Evolutionary conservation across 2,329 filamentous ascomycete genomes (phyloP).

Genomic region (Fusarium cyanostomum): DNA sequence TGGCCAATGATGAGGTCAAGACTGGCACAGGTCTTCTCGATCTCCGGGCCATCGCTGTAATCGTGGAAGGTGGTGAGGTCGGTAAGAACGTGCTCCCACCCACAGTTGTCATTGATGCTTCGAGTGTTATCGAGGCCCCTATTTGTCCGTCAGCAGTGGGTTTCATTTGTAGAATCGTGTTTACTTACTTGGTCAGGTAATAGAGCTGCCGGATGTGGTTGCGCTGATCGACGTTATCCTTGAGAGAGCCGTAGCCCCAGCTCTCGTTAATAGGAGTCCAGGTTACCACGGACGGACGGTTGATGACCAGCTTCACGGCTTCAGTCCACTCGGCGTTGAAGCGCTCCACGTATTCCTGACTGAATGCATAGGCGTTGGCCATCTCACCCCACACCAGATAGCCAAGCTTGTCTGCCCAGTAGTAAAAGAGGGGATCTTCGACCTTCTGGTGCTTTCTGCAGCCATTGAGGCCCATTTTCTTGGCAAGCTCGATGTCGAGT

Average conservation of each 20-base stretch:
- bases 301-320: slow-evolving; percentile 70
- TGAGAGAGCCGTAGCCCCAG: slow-evolving; percentile 71
- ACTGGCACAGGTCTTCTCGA: slow-evolving; percentile 63
- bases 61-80: slow-evolving; percentile 76
- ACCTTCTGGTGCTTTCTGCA: slow-evolving; percentile 73
- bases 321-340: slow-evolving; percentile 74
- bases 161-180: slow-evolving; percentile 27
- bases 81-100: slow-evolving; percentile 73
- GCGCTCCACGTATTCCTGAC: slow-evolving; percentile 63
- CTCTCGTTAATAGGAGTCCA: slow-evolving; percentile 74
- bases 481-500: slow-evolving; percentile 63
- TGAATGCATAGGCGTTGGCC: slow-evolving; percentile 72
- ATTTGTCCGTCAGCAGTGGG: slow-evolving; percentile 7
- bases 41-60: slow-evolving; percentile 66
- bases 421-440: slow-evolving; percentile 68
- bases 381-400: slow-evolving; percentile 73
- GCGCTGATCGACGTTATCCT: slow-evolving; percentile 65
- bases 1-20: slow-evolving; percentile 63
- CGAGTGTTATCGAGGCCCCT: slow-evolving; percentile 67
- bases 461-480: slow-evolving; percentile 71
- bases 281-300: slow-evolving; percentile 70
- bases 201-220: slow-evolving; percentile 72
- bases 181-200: slow-evolving; percentile 67
- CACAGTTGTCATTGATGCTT: slow-evolving; percentile 76
- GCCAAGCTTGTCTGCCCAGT: slow-evolving; percentile 69